Conservation (phyloP, 257 asterid species). For the Primulina eburnea region DNA sequence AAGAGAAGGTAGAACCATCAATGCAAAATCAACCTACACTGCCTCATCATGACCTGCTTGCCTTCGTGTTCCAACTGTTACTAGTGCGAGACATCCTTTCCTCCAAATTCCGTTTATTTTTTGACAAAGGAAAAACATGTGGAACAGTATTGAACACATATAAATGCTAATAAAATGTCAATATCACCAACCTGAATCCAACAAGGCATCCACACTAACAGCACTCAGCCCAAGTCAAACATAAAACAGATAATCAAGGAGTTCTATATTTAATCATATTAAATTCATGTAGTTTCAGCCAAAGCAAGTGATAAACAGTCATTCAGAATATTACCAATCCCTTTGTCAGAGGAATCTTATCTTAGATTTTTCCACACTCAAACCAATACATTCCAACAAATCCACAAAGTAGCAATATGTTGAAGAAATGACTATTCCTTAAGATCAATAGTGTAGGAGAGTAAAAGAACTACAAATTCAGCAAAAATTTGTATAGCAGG, state of each 20-base stretch:
- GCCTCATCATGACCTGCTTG: neutral
- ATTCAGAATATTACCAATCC: neutral
- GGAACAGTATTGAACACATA: slow-evolving; percentile 6
- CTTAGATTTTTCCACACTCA: neutral
- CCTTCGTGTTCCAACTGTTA: neutral
- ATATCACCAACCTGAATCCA: slow-evolving; percentile 9
- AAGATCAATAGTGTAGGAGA: neutral
- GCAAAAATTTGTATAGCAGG: neutral
- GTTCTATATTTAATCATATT: too few species aligned
- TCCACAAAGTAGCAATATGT: neutral
- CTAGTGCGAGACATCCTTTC: neutral
- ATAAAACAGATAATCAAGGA: neutral
- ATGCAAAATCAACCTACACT: neutral
- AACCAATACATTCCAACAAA: neutral
- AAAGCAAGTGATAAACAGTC: neutral
- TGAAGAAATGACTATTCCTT: neutral
- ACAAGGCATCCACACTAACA: neutral
- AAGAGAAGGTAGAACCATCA: neutral
- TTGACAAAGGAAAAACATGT: neutral
- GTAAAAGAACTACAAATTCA: neutral
- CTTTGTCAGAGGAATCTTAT: neutral
- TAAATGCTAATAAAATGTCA: slow-evolving; percentile 7
- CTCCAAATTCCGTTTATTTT: neutral
- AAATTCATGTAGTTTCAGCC: neutral
- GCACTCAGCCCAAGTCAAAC: neutral